Base-by-base conservation (phyloP, 169 alveolate species). In the Eimeria necatrix region DNA sequence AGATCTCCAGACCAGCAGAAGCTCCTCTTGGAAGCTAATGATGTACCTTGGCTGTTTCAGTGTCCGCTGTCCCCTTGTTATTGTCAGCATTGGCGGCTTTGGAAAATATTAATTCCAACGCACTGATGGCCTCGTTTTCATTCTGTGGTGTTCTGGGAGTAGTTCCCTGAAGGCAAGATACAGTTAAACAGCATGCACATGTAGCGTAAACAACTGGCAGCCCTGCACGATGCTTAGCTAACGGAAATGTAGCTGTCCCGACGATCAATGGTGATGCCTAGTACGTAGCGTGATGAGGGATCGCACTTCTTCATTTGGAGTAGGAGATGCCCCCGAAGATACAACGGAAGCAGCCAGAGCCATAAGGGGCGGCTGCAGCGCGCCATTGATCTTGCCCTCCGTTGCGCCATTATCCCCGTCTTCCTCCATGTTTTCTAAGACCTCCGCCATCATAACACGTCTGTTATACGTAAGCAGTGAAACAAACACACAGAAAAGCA, bases 361-460 rank as follows among this genome's bases (percentile, higher is more conserved):
- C 92, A 84, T 84, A 14, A 26, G 80, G n/a, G 92, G 92, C 78
- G 92, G 92, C 60, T 26, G 92, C 18, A 14, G 9, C 20, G 91
- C 10, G 18, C 51, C 18, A 16, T 60, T 60, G 22, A 14, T 18
- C 68, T 56, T 56, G 78, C 92, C 22, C 49, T 70, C 92, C 80
- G 78, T 59, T 18, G 24, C 59, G 10, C 59, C 20, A 49, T n/a
- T 22, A 12, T 84, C 92, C 74, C 14, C 74, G 60, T 41, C 53
- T 41, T 56, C 78, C 8, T 41, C n/a, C 20, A 78, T 32, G 14
- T 3, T 84, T 60, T 84, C 92, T 41, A 84, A 41, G n/a, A 84
- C 80, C 80, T 84, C 92, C 80, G 92, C 78, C 60, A 84, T 53
- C 92, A 84, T 84, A 32, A 84, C 92, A 20, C 92, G 92, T 20